Percentiles rank a stretch among this genome's conserved stretches.
These are phyloP conservation scores for Coelastrella sp. DNA, from an alignment of 139 green algal species.

Conservation along the genomic window DNA sequence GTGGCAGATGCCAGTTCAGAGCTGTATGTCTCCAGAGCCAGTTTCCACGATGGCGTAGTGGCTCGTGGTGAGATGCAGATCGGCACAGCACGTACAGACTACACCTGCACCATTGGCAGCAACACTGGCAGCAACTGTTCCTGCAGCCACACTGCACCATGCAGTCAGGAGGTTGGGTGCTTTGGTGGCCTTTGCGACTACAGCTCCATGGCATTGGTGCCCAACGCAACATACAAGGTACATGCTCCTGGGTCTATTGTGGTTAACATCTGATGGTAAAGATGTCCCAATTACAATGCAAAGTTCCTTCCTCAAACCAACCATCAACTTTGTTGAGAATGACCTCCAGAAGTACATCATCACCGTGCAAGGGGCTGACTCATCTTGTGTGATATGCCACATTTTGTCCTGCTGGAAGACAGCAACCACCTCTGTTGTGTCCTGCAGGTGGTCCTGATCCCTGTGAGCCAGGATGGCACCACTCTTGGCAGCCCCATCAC, in stretches of 20 bases:
- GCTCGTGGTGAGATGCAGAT: neutral
- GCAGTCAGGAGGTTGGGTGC: slow-evolving; percentile 44
- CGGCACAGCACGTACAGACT: neutral
- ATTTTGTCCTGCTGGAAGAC: too few species aligned
- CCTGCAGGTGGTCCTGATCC: slow-evolving; percentile 37
- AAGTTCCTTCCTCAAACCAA: too few species aligned
- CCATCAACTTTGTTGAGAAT: too few species aligned
- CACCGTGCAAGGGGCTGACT: too few species aligned
- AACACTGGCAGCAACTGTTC: neutral
- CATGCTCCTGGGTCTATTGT: neutral
- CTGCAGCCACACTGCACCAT: neutral
- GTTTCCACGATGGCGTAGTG: slow-evolving; percentile 11
- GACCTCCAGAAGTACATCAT: too few species aligned
- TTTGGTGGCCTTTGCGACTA: slow-evolving; percentile 49
- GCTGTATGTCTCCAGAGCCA: neutral
- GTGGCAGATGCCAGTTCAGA: neutral
- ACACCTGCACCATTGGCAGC: slow-evolving; percentile 36
- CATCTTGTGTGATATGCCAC: too few species aligned
- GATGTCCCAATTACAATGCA: too few species aligned
- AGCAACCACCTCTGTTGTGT: neutral
- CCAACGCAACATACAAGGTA: slow-evolving; percentile 62
- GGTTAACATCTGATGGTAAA: too few species aligned
- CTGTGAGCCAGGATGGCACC: slow-evolving; percentile 21
- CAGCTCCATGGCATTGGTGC: slow-evolving; percentile 35
- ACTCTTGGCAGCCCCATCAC: neutral